Percentiles rank a stretch among this genome's conserved stretches.
phyloP scores from a whole-genome alignment of 164 flowering plant species.

The Nelumbo lutea region DNA sequence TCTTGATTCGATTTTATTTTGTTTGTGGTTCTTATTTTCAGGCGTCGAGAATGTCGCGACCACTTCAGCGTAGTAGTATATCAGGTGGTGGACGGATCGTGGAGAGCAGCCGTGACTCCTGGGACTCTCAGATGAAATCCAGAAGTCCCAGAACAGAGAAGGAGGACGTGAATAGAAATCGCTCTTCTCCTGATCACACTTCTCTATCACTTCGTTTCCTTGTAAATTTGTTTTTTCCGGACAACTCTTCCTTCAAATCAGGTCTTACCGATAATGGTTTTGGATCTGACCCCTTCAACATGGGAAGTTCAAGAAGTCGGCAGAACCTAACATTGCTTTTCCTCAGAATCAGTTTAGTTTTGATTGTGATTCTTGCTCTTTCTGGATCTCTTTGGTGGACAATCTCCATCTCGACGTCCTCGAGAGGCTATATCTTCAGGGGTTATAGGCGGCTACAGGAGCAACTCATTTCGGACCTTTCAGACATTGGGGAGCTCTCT shows the following conservation, averaged over 20 bases:
- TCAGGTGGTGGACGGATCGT: slow-evolving; percentile 42
- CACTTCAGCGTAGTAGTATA: slow-evolving; percentile 57
- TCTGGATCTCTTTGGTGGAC: slow-evolving; percentile 93
- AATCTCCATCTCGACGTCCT: slow-evolving; percentile 51
- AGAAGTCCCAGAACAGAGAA: slow-evolving; percentile 57
- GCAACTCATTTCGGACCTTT: slow-evolving; percentile 71
- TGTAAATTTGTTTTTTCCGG: slow-evolving; percentile 32
- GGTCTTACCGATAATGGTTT: slow-evolving; percentile 51
- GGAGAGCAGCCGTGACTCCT: slow-evolving; percentile 38
- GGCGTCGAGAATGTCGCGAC: slow-evolving; percentile 59
- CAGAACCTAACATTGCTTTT: slow-evolving; percentile 41
- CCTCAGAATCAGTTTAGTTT: slow-evolving; percentile 55
- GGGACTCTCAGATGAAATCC: slow-evolving; percentile 69
- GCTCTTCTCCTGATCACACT: slow-evolving; percentile 33
- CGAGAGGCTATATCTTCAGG: slow-evolving; percentile 53
- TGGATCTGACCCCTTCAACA: slow-evolving; percentile 43
- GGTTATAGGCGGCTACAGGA: slow-evolving; percentile 76
- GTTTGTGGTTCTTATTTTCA: background rate
- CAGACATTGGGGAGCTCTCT: slow-evolving; percentile 81
- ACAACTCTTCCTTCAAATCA: slow-evolving; percentile 44
- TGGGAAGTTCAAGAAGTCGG: slow-evolving; percentile 45
- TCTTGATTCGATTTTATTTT: slow-evolving; percentile 2
- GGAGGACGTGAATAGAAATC: slow-evolving; percentile 29
- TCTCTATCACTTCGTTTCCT: slow-evolving; percentile 37
- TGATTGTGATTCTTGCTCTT: slow-evolving; percentile 66